phyloP scores from a whole-genome alignment of 495 filamentous ascomycete species.

The Penicillium soppii region DNA sequence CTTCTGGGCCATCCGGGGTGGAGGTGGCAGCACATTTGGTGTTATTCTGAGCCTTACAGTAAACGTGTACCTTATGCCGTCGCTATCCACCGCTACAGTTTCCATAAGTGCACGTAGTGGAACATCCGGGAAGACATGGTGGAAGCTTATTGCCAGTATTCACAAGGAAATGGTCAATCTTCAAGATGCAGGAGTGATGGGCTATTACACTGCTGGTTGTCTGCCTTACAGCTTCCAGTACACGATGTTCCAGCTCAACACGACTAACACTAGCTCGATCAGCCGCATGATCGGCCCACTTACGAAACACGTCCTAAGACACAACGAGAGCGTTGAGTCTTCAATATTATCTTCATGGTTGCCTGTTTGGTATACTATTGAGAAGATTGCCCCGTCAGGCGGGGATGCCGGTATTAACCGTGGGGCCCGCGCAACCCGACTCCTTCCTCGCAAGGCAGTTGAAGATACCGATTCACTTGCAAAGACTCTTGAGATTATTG shows the following conservation, averaged over 20 bases:
- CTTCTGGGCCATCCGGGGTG: constrained; percentile 51
- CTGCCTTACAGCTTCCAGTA: background rate
- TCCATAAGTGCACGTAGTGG: background rate
- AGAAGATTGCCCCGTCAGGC: background rate
- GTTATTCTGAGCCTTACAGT: background rate
- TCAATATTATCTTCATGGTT: background rate
- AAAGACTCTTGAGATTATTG: background rate
- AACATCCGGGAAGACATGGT: background rate
- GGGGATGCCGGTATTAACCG: background rate
- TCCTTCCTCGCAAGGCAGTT: background rate
- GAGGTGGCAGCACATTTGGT: constrained; percentile 42
- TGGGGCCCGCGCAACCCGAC: background rate
- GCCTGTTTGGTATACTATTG: background rate
- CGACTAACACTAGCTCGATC: background rate
- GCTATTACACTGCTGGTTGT: constrained; percentile 7
- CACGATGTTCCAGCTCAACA: background rate
- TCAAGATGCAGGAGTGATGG: constrained; percentile 2
- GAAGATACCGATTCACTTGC: background rate
- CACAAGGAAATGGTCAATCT: constrained; percentile 1
- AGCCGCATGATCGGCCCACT: background rate
- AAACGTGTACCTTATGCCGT: background rate
- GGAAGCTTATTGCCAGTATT: background rate
- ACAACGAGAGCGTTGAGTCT: background rate
- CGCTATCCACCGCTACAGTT: constrained; percentile 29
- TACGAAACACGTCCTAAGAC: background rate